Evolutionary conservation across 2,329 filamentous ascomycete species (phyloP), one percentile per base, ranked within the genome.

Genomic region (Penicillium sp.): DNA sequence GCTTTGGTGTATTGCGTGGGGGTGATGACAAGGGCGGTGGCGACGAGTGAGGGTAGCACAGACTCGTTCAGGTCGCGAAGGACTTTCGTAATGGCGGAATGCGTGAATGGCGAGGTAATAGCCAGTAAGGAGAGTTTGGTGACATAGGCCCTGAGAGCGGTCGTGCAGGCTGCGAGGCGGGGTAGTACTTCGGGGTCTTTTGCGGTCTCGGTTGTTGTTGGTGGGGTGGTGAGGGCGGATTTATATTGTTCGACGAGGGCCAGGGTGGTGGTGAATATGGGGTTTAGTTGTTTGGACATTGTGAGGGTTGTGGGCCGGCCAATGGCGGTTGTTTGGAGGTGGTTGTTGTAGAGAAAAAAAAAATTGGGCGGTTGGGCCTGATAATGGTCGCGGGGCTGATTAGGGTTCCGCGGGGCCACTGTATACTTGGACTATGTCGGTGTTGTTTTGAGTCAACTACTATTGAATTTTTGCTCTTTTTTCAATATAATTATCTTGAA

Each of bases 91-190:
- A 96, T 80, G 5, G 90, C 92, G 1, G 87, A 86, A 0, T 90
- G 86, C 0, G 92, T 94, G 62, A 96, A 95, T 0, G 93, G 92
- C 16, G 90, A 83, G 66, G 90, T 96, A 66, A 95, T 88, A 1
- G 94, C 83, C 11, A 97, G 82, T 1, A 97, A 86, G 0, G 90
- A 93, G 24, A 97, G 81, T 59, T 96, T 96, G 5, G 92, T 96
- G 1, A 87, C 84, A 68, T 97, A 91, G 0, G 92, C 90, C 69
- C 85, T 87, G 55, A 96, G 84, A 5, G 95, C 80, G 24, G 81
- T 83, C 0, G 90, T 83, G 0, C 89, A 83, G 64, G 92, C 88
- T 63, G 83, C 82, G 32, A 92, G 84, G 54, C 93, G 81, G 13
- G 84, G 76, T 22, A 96, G 81, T n/a, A 74, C 53, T 14, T 63